A percentile compares a stretch with the other conserved stretches of the same genome.
Evolutionary conservation across 2,329 filamentous ascomycete species (phyloP).

Genomic region (Fusarium foetens): DNA sequence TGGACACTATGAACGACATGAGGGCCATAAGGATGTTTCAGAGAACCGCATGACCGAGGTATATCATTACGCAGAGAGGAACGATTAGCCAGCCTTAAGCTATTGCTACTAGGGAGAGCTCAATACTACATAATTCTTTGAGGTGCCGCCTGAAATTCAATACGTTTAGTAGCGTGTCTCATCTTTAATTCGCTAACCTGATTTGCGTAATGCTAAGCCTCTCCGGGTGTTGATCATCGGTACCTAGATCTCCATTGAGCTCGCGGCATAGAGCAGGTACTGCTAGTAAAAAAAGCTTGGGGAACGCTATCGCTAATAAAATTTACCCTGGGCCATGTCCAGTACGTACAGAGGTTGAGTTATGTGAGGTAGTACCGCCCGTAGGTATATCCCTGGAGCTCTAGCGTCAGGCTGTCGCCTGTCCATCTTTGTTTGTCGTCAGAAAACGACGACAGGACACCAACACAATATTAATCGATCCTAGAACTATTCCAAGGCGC

Average conservation of each 20-base stretch:
- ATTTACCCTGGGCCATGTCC: slow-evolving; percentile 26
- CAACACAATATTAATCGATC: slow-evolving; percentile 30
- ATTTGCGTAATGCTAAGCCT: slow-evolving; percentile 28
- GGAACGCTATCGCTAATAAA: slow-evolving; percentile 27
- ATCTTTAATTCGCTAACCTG: slow-evolving; percentile 26
- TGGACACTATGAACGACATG: too few species aligned
- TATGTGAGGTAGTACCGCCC: slow-evolving; percentile 10
- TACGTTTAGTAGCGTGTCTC: slow-evolving; percentile 21
- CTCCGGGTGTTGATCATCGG: slow-evolving; percentile 3
- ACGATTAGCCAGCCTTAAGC: too few species aligned
- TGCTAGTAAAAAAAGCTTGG: neutral
- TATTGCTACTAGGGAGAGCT: too few species aligned
- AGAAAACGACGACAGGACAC: slow-evolving; percentile 41
- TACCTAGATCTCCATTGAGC: slow-evolving; percentile 15
- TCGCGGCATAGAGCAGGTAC: slow-evolving; percentile 5
- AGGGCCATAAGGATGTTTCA: too few species aligned
- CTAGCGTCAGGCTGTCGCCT: slow-evolving; percentile 40
- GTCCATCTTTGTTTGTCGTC: slow-evolving; percentile 39
- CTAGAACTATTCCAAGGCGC: slow-evolving; percentile 29
- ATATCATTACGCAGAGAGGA: too few species aligned
- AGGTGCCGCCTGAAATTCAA: too few species aligned
- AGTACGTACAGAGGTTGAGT: neutral
- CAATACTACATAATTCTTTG: too few species aligned
- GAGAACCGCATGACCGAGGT: too few species aligned
- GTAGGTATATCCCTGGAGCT: slow-evolving; percentile 33